Conservation (phyloP, 2,329 filamentous ascomycete genomes). For the Apiospora sp. region DNA sequence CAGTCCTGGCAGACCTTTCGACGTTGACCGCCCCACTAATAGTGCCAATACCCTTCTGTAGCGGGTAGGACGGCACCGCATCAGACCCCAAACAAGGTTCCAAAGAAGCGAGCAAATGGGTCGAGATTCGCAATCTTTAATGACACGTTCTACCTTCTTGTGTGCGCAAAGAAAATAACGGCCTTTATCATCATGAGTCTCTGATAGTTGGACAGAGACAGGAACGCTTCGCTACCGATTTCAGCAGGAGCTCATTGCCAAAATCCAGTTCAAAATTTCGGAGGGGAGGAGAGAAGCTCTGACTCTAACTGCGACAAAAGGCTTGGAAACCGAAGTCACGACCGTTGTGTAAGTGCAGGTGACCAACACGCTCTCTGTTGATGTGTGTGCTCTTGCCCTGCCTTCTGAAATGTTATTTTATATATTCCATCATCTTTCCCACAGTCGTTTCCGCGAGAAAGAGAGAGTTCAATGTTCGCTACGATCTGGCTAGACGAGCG, state of each 20-base stretch:
- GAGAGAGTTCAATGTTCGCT: background rate
- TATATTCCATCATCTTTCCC: background rate
- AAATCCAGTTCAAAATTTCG: background rate
- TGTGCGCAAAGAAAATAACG: background rate
- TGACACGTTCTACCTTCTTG: background rate
- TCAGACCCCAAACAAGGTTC: background rate
- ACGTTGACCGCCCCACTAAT: background rate
- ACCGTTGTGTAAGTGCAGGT: constrained; percentile 7
- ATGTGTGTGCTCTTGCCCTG: constrained; percentile 4
- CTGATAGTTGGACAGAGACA: background rate
- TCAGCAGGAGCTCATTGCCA: background rate
- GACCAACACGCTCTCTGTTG: background rate
- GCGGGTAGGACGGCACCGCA: constrained; percentile 11
- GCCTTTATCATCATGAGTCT: background rate
- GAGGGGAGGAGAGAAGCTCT: background rate
- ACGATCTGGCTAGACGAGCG: background rate
- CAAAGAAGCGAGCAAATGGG: constrained; percentile 4
- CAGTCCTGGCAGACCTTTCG: background rate
- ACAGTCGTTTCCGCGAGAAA: background rate
- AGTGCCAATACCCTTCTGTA: background rate
- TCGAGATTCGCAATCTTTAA: background rate
- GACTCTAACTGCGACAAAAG: background rate
- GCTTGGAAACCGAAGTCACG: background rate
- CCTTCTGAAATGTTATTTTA: background rate
- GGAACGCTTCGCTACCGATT: background rate